These are phyloP conservation scores for Pythium dissotocum DNA, from an alignment of 352 stramenopile genomes.

Conservation along the genomic window DNA sequence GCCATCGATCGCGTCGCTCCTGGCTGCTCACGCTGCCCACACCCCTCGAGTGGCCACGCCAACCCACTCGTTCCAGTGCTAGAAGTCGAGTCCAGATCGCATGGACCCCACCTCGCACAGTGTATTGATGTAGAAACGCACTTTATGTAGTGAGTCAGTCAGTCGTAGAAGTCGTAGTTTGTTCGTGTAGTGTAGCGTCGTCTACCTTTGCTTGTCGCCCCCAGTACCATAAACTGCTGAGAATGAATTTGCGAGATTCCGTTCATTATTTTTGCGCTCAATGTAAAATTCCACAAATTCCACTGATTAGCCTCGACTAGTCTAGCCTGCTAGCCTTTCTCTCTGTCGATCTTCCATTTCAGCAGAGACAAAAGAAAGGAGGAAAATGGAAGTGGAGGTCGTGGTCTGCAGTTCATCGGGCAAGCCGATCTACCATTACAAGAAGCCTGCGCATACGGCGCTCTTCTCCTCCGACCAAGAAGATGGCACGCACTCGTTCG, in stretches of 20 bases:
- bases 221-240: conserved; percentile 6
- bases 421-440: conserved; percentile 61
- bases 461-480: conserved; percentile 9
- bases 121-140: conserved; percentile 14
- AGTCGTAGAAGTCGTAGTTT: conserved; percentile 10
- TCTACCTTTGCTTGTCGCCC: not conserved
- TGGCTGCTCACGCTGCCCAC: conserved; percentile 29
- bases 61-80: conserved; percentile 26
- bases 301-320: not conserved
- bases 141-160: conserved; percentile 2
- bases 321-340: conserved; percentile 1
- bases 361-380: not conserved
- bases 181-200: conserved; percentile 8
- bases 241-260: not conserved
- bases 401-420: conserved; percentile 58
- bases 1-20: conserved; percentile 61
- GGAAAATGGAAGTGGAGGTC: conserved; percentile 45
- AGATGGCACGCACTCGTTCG: conserved; percentile 39
- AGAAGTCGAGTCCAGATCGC: conserved; percentile 17
- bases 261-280: conserved; percentile 4
- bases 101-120: conserved; percentile 13
- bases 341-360: conserved; percentile 1
- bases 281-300: not conserved
- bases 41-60: conserved; percentile 9
- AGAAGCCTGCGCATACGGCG: conserved; percentile 17